Evolutionary conservation across 2,329 filamentous ascomycete genomes (phyloP), one percentile per base, ranked within the genome.

Genomic region (Diaporthe helianthi): DNA sequence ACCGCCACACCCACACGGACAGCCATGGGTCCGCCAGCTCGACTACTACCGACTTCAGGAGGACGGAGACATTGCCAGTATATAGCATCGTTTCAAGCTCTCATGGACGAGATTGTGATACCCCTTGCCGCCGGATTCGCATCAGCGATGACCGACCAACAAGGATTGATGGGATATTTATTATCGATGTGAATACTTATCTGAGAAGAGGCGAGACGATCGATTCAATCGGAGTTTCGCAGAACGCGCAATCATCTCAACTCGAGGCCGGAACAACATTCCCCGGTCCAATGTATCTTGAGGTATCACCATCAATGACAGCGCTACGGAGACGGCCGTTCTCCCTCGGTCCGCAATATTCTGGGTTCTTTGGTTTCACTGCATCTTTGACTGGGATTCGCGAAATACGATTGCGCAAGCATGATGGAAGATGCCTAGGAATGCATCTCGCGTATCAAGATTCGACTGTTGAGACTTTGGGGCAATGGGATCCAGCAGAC

Each of bases 51-150:
- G 22, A n/a, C n/a, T n/a, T n/a, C n/a, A n/a, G n/a, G n/a, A 9
- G 31, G 47, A 49, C 52, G 61, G 61, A 65, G 46, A 36, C 61
- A 65, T 29, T 65, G 61, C 31, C 61, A 65, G 44, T 65, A 65
- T 52, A 52, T 22, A 52, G 26, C 61, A 52, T 41, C 54, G 4
- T 44, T 58, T 36, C 36, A 44, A 19, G 6, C 54, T n/a, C 54
- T 44, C 36, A 41, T 4, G 36, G 36, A 10, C 36, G 54, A 41
- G 22, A 26, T n/a, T 1, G 38, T n/a, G 8, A 33, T n/a, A 29
- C 19, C 12, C 46, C 19, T 22, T 52, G 47, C 49, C 46, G 47
- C 17, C 52, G 61, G 61, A 65, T 65, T 26, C 47, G 22, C 26
- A 19, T 65, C n/a, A 65, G 61, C 47, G 36, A 41, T 6, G 33